phyloP scores from a whole-genome alignment of 371 early-diverging fungal genomes.

The Capillidium heterosporum region DNA sequence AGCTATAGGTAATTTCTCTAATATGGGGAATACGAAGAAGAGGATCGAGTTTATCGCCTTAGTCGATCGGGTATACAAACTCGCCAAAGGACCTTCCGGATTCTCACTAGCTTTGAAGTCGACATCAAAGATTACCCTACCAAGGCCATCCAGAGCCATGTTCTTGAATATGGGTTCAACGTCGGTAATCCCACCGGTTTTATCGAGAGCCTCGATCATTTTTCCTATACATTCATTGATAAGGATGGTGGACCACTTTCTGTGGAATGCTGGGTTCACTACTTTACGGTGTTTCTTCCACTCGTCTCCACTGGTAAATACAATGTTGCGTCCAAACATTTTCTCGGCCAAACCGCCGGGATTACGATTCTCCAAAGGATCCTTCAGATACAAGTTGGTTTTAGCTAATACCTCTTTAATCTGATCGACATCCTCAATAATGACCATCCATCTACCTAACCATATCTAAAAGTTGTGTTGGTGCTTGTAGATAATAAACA shows the following conservation, averaged over 20 bases:
- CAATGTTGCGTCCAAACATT: too few relatives aligned
- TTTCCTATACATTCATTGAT: background rate
- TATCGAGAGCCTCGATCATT: background rate
- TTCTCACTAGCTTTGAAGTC: slow-evolving; percentile 1
- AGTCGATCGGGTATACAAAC: slow-evolving; percentile 10
- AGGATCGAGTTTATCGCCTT: background rate
- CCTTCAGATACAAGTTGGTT: too few relatives aligned
- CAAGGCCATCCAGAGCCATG: background rate
- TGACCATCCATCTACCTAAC: too few relatives aligned
- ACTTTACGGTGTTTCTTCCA: slow-evolving; percentile 5
- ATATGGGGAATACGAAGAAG: slow-evolving; percentile 1
- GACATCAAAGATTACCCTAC: slow-evolving; percentile 6
- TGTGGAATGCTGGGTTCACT: slow-evolving; percentile 2
- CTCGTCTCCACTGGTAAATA: too few relatives aligned
- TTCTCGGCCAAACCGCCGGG: too few relatives aligned
- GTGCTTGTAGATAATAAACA: too few relatives aligned
- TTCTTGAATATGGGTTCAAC: background rate
- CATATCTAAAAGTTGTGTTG: too few relatives aligned
- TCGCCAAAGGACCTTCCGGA: slow-evolving; percentile 12
- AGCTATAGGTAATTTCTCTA: background rate
- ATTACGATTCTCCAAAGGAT: too few relatives aligned
- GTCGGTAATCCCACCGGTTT: background rate
- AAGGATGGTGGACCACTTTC: background rate
- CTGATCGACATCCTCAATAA: too few relatives aligned
- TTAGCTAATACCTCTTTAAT: too few relatives aligned